Evolutionary conservation across 1,284 basidiomycete species (phyloP).

Genomic region (Schizopora paradoxa): DNA sequence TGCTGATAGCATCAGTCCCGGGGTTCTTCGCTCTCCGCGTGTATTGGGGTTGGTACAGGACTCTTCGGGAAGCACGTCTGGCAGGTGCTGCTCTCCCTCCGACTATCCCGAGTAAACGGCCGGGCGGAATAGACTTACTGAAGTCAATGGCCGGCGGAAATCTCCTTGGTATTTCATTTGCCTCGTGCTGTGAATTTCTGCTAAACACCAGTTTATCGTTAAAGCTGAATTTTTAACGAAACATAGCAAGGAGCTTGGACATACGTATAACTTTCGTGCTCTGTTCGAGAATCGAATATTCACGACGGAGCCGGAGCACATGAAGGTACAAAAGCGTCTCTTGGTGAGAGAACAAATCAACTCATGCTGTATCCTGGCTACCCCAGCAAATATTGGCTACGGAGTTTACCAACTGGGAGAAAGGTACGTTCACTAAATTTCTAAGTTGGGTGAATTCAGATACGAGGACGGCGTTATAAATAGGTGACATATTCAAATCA

Average conservation of each 20-base stretch:
- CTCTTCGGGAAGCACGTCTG: slow-evolving; percentile 24
- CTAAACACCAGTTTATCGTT: neutral
- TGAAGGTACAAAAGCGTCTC: neutral
- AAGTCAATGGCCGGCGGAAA: slow-evolving; percentile 29
- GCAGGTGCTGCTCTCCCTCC: slow-evolving; percentile 31
- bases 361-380: slow-evolving; percentile 2
- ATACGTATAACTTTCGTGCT: neutral
- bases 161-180: slow-evolving; percentile 20
- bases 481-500: neutral
- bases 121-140: slow-evolving; percentile 30
- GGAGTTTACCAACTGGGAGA: slow-evolving; percentile 22
- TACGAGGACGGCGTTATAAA: neutral
- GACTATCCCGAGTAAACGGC: slow-evolving; percentile 25
- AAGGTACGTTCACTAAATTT: slow-evolving; percentile 14
- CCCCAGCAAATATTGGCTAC: slow-evolving; percentile 18
- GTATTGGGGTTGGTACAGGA: slow-evolving; percentile 15
- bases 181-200: slow-evolving; percentile 1
- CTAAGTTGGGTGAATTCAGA: neutral
- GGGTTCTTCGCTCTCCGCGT: slow-evolving; percentile 9
- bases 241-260: slow-evolving; percentile 4
- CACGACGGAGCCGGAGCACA: neutral
- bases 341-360: neutral
- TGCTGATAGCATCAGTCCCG: neutral
- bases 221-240: slow-evolving; percentile 4
- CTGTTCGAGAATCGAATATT: neutral